Percentiles rank a stretch among this genome's conserved stretches.
phyloP scores from a whole-genome alignment of 2,329 filamentous ascomycete species.

The Colletotrichum sp. region DNA sequence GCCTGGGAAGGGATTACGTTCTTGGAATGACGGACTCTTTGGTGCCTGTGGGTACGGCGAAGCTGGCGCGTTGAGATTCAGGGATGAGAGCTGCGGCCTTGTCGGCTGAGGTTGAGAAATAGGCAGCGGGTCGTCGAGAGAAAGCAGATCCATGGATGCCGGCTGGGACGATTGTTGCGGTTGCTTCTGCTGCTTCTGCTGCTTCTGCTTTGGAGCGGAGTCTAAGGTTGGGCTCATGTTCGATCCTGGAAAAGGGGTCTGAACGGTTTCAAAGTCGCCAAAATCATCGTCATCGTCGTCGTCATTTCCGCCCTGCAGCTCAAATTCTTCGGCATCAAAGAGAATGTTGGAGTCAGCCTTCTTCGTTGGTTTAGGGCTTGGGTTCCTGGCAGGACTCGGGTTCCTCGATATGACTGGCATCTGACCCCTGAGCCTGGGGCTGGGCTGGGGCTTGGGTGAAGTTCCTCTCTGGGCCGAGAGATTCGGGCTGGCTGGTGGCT shows the following conservation, averaged over 20 bases:
- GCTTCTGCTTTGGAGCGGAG: slow-evolving; percentile 24
- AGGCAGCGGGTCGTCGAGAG: slow-evolving; percentile 29
- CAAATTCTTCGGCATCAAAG: slow-evolving; percentile 68
- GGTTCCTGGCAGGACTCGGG: neutral
- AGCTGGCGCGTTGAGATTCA: slow-evolving; percentile 31
- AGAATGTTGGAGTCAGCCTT: slow-evolving; percentile 57
- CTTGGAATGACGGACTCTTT: slow-evolving; percentile 57
- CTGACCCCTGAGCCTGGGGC: slow-evolving; percentile 19
- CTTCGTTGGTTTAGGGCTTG: neutral
- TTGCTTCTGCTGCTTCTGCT: slow-evolving; percentile 9
- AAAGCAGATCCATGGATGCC: slow-evolving; percentile 44
- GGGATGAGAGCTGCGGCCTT: slow-evolving; percentile 35
- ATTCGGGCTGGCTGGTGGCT: neutral
- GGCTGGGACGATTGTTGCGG: slow-evolving; percentile 3
- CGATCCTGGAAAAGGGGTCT: slow-evolving; percentile 15
- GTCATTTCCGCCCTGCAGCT: slow-evolving; percentile 41
- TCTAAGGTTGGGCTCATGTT: slow-evolving; percentile 4
- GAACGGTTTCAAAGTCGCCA: slow-evolving; percentile 63
- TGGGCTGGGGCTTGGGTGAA: slow-evolving; percentile 23
- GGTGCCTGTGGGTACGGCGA: slow-evolving; percentile 50
- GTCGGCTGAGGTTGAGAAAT: slow-evolving; percentile 28
- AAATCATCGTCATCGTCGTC: slow-evolving; percentile 56
- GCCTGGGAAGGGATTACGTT: slow-evolving; percentile 57
- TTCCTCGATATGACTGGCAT: neutral
- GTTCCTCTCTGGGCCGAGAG: neutral